Percentiles rank a stretch among this genome's conserved stretches.
Evolutionary conservation across 2,329 filamentous ascomycete genomes (phyloP).

Genomic region (Metarhizium guizhouense): DNA sequence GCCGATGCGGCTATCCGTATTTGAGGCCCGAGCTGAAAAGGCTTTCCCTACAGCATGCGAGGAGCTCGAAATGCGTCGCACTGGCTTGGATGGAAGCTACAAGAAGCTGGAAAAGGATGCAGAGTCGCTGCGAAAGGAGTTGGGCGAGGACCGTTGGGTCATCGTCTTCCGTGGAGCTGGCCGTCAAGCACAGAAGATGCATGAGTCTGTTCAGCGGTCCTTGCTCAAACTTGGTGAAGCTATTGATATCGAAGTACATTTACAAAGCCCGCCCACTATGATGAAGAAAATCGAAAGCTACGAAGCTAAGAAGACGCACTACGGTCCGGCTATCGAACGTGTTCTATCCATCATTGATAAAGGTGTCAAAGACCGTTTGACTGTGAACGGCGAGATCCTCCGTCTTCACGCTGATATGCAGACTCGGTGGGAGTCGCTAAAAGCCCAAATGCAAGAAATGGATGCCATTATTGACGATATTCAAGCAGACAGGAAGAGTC

Average conservation of each 20-base stretch:
- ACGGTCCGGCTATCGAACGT: slow-evolving; percentile 84
- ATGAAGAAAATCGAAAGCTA: slow-evolving; percentile 85
- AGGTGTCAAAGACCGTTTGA: slow-evolving; percentile 90
- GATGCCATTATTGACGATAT: slow-evolving; percentile 69
- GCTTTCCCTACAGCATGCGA: slow-evolving; percentile 87
- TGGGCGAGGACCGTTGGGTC: slow-evolving; percentile 94
- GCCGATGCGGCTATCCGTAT: slow-evolving; percentile 86
- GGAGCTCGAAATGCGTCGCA: slow-evolving; percentile 69
- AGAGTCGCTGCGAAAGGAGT: slow-evolving; percentile 77
- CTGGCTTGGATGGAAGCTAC: slow-evolving; percentile 73
- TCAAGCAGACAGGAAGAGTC: slow-evolving; percentile 50
- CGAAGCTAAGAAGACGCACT: slow-evolving; percentile 90
- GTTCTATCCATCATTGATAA: slow-evolving; percentile 90
- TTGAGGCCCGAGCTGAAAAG: slow-evolving; percentile 65
- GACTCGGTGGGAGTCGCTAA: slow-evolving; percentile 68
- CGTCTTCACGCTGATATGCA: slow-evolving; percentile 80
- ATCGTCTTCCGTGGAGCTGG: slow-evolving; percentile 91
- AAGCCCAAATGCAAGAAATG: slow-evolving; percentile 68
- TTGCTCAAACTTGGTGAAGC: slow-evolving; percentile 73
- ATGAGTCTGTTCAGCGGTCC: slow-evolving; percentile 85
- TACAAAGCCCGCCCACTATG: slow-evolving; percentile 61
- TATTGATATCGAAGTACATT: slow-evolving; percentile 64
- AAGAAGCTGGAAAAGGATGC: slow-evolving; percentile 84
- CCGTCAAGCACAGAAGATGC: slow-evolving; percentile 90
- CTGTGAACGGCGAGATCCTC: slow-evolving; percentile 91